Evolutionary conservation across 805 yeast species (phyloP).

Genomic region (Ogataea methanolica): DNA sequence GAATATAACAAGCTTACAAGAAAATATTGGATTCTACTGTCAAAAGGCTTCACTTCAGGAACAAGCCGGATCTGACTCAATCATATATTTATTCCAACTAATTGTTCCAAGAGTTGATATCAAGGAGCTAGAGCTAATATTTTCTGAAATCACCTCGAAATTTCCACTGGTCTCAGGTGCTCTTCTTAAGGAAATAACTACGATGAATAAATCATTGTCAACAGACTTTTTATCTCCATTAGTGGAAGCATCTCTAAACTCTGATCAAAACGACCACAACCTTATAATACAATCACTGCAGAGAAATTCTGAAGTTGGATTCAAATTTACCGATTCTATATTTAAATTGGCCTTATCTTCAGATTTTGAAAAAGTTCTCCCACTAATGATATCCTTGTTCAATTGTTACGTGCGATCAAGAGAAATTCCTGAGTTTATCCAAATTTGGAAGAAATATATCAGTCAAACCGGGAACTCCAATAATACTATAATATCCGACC

Average conservation of each 20-base stretch:
- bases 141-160: slow-evolving; percentile 34
- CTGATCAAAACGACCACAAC: slow-evolving; percentile 30
- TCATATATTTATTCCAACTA: slow-evolving; percentile 29
- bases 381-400: slow-evolving; percentile 12
- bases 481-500: slow-evolving; percentile 15
- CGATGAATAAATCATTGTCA: slow-evolving; percentile 50
- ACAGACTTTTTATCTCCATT: slow-evolving; percentile 42
- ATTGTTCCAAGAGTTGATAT: slow-evolving; percentile 32
- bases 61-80: slow-evolving; percentile 13
- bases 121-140: slow-evolving; percentile 43
- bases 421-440: slow-evolving; percentile 47
- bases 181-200: slow-evolving; percentile 43
- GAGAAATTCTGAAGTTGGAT: slow-evolving; percentile 57
- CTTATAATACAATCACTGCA: slow-evolving; percentile 44
- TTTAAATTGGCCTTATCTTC: slow-evolving; percentile 13
- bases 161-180: slow-evolving; percentile 38
- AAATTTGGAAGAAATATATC: slow-evolving; percentile 35
- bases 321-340: slow-evolving; percentile 35
- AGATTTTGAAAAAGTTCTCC: neutral
- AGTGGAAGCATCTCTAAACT: slow-evolving; percentile 29
- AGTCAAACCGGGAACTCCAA: slow-evolving; percentile 8
- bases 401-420: slow-evolving; percentile 52
- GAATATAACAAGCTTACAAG: slow-evolving; percentile 18
- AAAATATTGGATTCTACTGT: slow-evolving; percentile 30
- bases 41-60: slow-evolving; percentile 15